Percentiles rank a stretch among this genome's conserved stretches.
phyloP scores from a whole-genome alignment of 768 basidiomycete species.

The Hericium coralloides region DNA sequence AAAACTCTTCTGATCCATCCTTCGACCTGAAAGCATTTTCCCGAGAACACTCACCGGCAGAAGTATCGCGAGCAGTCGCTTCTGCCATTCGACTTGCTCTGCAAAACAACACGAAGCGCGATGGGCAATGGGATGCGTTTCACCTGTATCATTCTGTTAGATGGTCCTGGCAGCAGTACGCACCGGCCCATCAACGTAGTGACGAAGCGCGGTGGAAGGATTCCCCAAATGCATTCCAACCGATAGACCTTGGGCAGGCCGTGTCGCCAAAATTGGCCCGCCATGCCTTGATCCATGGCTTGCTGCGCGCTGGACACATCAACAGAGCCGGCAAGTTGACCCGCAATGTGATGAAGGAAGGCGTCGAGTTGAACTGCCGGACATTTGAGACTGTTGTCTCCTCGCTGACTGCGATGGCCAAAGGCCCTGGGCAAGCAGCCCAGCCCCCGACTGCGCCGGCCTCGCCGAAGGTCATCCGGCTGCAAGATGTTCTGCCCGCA shows the following conservation, averaged over 20 bases:
- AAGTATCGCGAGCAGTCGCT: constrained; percentile 13
- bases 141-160: constrained; percentile 12
- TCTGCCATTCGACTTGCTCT: constrained; percentile 6
- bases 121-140: neutral
- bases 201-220: constrained; percentile 5
- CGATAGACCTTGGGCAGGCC: constrained; percentile 37
- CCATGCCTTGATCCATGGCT: constrained; percentile 56
- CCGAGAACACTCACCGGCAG: neutral
- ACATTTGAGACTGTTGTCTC: constrained; percentile 42
- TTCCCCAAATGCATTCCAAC: constrained; percentile 26
- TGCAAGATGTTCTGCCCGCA: constrained; percentile 27
- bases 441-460: neutral
- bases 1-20: neutral
- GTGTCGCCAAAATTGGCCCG: constrained; percentile 53
- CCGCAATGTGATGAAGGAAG: constrained; percentile 42
- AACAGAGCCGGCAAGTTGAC: constrained; percentile 42
- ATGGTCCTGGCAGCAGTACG: constrained; percentile 11
- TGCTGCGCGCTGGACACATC: constrained; percentile 43
- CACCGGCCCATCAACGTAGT: constrained; percentile 9
- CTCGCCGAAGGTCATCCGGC: constrained; percentile 14
- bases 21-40: neutral
- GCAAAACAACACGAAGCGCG: neutral
- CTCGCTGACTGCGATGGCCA: constrained; percentile 1
- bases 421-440: neutral
- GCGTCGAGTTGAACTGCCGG: constrained; percentile 37